Conservation (phyloP, 345 rosid genomes). For the Eucalyptus regnans region DNA sequence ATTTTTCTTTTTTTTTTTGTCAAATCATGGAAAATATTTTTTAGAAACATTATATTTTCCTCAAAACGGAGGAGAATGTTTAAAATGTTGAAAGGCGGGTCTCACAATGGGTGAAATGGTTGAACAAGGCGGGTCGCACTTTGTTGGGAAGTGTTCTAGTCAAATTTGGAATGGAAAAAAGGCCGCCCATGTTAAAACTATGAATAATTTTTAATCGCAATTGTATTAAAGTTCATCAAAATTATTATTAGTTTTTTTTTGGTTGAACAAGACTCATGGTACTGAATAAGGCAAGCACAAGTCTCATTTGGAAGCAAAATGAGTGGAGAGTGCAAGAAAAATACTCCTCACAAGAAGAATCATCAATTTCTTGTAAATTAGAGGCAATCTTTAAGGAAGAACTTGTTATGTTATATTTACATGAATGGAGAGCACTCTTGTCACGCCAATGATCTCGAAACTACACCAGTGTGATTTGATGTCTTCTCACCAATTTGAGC, state of each 20-base stretch:
- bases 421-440: neutral
- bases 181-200: neutral
- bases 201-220: neutral
- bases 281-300: neutral
- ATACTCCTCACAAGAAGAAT: neutral
- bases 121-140: no score
- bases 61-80: no score
- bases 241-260: no score
- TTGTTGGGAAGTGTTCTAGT: rapidly evolving
- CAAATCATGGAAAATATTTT: no score
- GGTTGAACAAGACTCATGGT: no score
- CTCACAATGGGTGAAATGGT: neutral
- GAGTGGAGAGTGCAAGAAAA: neutral
- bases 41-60: no score
- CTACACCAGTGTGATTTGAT: neutral
- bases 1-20: no score
- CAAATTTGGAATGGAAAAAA: neutral
- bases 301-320: neutral
- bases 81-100: neutral
- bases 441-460: neutral
- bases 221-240: neutral
- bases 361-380: neutral
- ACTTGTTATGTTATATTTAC: neutral
- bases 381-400: neutral
- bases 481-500: neutral